Percentiles rank a stretch among this genome's conserved stretches.
phyloP scores from a whole-genome alignment of 1,139 yeast genomes.

The Taiozyma sp. region DNA sequence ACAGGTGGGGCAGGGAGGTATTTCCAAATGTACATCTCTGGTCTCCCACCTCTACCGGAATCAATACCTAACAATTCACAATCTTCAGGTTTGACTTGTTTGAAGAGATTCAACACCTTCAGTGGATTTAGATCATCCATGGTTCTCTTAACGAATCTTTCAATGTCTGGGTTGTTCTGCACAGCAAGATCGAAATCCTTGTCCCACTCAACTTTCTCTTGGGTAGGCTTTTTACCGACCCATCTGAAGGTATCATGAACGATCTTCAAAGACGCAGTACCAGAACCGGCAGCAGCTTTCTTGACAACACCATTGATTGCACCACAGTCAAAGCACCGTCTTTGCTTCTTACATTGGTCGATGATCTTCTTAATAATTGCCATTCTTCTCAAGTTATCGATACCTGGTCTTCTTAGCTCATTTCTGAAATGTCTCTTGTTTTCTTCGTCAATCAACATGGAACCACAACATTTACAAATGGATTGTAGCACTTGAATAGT shows the following conservation, averaged over 20 bases:
- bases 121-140: slow-evolving; percentile 94
- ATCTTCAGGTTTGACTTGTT: slow-evolving; percentile 79
- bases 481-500: slow-evolving; percentile 86
- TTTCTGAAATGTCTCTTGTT: slow-evolving; percentile 62
- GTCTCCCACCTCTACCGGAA: slow-evolving; percentile 83
- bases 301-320: slow-evolving; percentile 95
- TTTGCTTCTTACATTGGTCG: slow-evolving; percentile 94
- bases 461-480: slow-evolving; percentile 88
- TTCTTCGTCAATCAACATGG: slow-evolving; percentile 69
- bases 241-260: slow-evolving; percentile 96
- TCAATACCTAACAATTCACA: slow-evolving; percentile 93
- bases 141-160: slow-evolving; percentile 80
- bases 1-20: slow-evolving; percentile 99
- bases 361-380: slow-evolving; percentile 73
- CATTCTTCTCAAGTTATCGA: slow-evolving; percentile 92
- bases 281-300: slow-evolving; percentile 90
- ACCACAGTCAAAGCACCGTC: slow-evolving; percentile 85
- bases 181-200: slow-evolving; percentile 74
- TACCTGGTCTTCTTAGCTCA: slow-evolving; percentile 82
- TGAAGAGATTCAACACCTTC: slow-evolving; percentile 81
- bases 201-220: slow-evolving; percentile 85
- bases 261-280: slow-evolving; percentile 89
- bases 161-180: slow-evolving; percentile 77
- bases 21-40: slow-evolving; percentile 96
- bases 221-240: slow-evolving; percentile 86